Percentiles rank a stretch among this genome's conserved stretches.
Evolutionary conservation across 345 rosid species (phyloP).

Genomic region (Tarenaya hassleriana): DNA sequence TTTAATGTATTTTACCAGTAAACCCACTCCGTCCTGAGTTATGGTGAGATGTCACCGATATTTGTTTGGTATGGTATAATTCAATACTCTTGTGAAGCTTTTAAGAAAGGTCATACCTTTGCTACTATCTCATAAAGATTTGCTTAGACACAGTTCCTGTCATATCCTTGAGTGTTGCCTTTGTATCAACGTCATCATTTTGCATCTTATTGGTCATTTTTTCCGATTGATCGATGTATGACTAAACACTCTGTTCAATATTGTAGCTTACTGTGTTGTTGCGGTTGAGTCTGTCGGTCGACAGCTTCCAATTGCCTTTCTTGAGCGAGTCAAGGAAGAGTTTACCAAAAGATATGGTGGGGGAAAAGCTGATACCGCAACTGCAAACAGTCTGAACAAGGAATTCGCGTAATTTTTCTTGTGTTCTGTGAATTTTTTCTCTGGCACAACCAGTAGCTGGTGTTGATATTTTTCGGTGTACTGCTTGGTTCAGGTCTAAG

Average conservation of each 20-base stretch:
- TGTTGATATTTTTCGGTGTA: neutral
- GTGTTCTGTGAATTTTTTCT: neutral
- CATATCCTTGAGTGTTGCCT: too few species aligned
- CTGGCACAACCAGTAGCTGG: neutral
- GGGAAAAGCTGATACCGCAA: constrained; percentile 43
- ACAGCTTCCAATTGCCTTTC: constrained; percentile 42
- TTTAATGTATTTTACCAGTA: too few species aligned
- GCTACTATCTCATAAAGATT: too few species aligned
- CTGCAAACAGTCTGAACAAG: constrained; percentile 35
- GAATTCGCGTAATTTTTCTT: constrained; percentile 29
- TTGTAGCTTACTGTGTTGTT: constrained; percentile 45
- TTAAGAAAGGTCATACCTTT: too few species aligned
- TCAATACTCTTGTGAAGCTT: too few species aligned
- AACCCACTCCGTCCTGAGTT: too few species aligned
- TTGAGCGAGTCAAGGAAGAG: constrained; percentile 44
- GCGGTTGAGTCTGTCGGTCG: constrained; percentile 44
- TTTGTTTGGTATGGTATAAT: too few species aligned
- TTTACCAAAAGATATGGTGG: constrained; percentile 37
- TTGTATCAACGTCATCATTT: too few species aligned
- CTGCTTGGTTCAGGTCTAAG: constrained; percentile 32
- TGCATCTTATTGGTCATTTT: too few species aligned
- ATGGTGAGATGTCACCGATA: too few species aligned
- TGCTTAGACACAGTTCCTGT: too few species aligned
- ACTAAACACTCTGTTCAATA: neutral
- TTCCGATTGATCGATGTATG: too few species aligned